phyloP scores from a whole-genome alignment of 225 moss, liverwort and hornwort species.

The Anthoceros angustus region DNA sequence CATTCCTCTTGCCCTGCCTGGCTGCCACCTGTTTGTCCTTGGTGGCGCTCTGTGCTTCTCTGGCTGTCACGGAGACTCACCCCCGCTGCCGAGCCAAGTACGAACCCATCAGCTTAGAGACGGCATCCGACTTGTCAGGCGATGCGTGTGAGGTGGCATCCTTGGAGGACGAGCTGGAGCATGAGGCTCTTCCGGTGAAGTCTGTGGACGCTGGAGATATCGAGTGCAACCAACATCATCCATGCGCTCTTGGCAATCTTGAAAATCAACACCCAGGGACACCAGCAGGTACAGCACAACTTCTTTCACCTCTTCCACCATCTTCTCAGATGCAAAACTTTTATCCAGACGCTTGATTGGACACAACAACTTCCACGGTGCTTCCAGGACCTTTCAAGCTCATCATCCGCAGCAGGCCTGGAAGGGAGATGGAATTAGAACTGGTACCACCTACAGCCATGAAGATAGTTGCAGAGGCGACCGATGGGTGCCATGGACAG shows the following conservation, averaged over 20 bases:
- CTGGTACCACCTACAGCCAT: background rate
- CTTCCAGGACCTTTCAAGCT: background rate
- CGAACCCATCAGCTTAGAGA: background rate
- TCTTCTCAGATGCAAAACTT: background rate
- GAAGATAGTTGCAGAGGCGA: too few species aligned
- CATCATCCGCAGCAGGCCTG: background rate
- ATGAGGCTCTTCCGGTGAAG: too few species aligned
- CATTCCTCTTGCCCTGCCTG: constrained; percentile 69
- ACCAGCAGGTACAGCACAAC: too few species aligned
- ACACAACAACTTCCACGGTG: background rate
- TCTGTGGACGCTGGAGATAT: too few species aligned
- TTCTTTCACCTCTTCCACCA: too few species aligned
- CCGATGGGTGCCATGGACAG: too few species aligned
- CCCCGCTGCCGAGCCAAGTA: constrained; percentile 21
- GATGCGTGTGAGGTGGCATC: background rate
- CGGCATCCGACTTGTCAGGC: background rate
- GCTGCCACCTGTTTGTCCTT: constrained; percentile 48
- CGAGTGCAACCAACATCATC: too few species aligned
- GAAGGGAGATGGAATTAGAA: background rate
- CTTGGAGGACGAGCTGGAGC: background rate
- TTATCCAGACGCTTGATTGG: background rate
- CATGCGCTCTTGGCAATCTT: too few species aligned
- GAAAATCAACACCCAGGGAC: too few species aligned
- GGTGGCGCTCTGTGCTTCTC: constrained; percentile 29
- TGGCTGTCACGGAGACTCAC: constrained; percentile 47